Percentiles rank a stretch among this genome's conserved stretches.
Evolutionary conservation across 225 moss, liverwort and hornwort genomes (phyloP).

Genomic region (Neckera pumila): DNA sequence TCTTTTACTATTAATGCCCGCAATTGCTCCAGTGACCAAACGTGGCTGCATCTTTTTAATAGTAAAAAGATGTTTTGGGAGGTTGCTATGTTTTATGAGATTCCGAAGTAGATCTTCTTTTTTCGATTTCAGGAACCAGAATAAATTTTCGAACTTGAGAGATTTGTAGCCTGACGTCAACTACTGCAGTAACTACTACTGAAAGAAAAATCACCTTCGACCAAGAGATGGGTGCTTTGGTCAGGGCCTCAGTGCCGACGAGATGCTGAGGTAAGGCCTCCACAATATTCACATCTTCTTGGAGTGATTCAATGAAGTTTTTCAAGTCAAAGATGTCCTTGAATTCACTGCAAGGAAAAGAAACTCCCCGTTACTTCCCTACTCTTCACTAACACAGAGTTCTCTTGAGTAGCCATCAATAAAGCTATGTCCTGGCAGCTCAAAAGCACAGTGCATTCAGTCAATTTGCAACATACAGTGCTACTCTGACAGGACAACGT

Average conservation of each 20-base stretch:
- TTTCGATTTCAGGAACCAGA: background rate
- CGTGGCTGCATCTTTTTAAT: no score
- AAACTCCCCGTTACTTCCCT: background rate
- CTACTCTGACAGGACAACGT: background rate
- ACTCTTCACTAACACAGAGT: background rate
- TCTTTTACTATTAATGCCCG: background rate
- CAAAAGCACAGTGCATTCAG: background rate
- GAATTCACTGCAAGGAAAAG: conserved; percentile 58
- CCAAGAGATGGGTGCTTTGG: conserved; percentile 87
- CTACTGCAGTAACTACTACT: background rate
- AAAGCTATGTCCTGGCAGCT: background rate
- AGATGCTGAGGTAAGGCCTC: conserved; percentile 60
- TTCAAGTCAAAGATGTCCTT: conserved; percentile 81
- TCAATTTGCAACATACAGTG: background rate
- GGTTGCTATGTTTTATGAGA: background rate
- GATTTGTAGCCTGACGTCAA: background rate
- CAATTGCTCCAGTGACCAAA: background rate
- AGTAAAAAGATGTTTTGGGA: background rate
- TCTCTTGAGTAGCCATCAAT: background rate
- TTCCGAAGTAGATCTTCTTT: background rate
- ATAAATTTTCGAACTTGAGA: background rate
- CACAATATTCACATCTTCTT: conserved; percentile 67
- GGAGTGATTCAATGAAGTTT: conserved; percentile 64
- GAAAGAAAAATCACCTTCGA: conserved; percentile 52
- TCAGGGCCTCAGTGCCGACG: conserved; percentile 29